A percentile compares a stretch with the other conserved stretches of the same genome.
Conservation (phyloP, 768 basidiomycete genomes). For the Leccinum boreale region DNA sequence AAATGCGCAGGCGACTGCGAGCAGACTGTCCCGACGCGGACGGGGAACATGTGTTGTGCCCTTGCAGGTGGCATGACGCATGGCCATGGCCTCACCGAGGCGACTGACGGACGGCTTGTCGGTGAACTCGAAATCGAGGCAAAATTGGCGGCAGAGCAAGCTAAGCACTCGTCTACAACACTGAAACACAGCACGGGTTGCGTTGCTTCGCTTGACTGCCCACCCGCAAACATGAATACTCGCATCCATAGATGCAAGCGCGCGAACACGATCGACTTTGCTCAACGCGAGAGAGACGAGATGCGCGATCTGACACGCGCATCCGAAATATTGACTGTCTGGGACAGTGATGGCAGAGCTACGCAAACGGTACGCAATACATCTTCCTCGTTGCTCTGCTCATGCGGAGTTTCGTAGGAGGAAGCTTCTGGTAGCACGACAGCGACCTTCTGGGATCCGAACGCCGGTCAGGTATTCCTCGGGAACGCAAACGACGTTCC, state of each 20-base stretch:
- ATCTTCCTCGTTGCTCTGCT: neutral
- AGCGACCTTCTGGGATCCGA: conserved; percentile 49
- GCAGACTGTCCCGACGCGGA: neutral
- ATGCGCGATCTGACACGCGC: conserved; percentile 86
- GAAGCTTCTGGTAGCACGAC: conserved; percentile 33
- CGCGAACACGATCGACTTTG: conserved; percentile 74
- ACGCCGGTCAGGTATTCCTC: conserved; percentile 67
- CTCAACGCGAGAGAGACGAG: conserved; percentile 81
- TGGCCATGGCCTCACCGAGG: conserved; percentile 29
- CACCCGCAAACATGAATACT: conserved; percentile 3
- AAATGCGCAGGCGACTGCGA: conserved; percentile 24
- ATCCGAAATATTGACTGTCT: conserved; percentile 65
- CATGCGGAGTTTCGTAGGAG: conserved; percentile 15
- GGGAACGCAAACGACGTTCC: conserved; percentile 87
- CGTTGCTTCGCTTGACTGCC: neutral
- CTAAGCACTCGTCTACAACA: neutral
- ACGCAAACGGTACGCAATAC: conserved; percentile 8
- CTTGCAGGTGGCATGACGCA: conserved; percentile 3
- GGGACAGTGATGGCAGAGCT: conserved; percentile 15
- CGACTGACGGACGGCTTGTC: conserved; percentile 27
- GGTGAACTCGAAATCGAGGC: conserved; percentile 25
- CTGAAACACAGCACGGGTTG: neutral
- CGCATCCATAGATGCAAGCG: conserved; percentile 27
- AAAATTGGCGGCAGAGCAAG: conserved; percentile 5
- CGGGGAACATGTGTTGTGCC: neutral